Conservation (phyloP, 2,329 filamentous ascomycete species). For the Lachnellula hyalina region DNA sequence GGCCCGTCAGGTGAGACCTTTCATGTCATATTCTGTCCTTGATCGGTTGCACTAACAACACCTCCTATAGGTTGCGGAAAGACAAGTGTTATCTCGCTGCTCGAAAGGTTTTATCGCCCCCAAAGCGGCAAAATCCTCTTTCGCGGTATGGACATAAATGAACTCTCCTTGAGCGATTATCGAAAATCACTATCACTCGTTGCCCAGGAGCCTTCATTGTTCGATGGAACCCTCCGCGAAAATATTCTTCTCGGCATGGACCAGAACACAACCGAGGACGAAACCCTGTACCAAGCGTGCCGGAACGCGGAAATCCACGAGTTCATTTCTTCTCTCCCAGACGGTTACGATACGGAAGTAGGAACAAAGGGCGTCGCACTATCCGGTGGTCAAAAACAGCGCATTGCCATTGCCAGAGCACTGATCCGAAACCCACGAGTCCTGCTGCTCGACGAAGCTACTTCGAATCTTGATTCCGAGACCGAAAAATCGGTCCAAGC, state of each 20-base stretch:
- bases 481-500: slow-evolving; percentile 53
- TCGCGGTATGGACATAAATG: slow-evolving; percentile 52
- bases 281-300: slow-evolving; percentile 58
- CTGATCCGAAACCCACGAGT: slow-evolving; percentile 61
- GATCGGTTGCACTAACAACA: background rate
- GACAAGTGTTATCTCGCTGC: slow-evolving; percentile 61
- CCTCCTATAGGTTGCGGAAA: slow-evolving; percentile 50
- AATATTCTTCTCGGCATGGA: slow-evolving; percentile 62
- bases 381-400: slow-evolving; percentile 90
- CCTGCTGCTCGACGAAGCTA: slow-evolving; percentile 68
- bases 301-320: slow-evolving; percentile 82
- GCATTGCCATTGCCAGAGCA: slow-evolving; percentile 78
- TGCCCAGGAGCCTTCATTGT: slow-evolving; percentile 66
- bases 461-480: slow-evolving; percentile 48
- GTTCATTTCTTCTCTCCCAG: slow-evolving; percentile 72
- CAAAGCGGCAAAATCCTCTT: slow-evolving; percentile 55
- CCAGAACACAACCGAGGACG: slow-evolving; percentile 41
- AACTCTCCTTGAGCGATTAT: slow-evolving; percentile 56
- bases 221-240: slow-evolving; percentile 59
- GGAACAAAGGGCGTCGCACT: slow-evolving; percentile 85
- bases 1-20: slow-evolving; percentile 51
- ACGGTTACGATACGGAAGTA: slow-evolving; percentile 85
- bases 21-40: background rate
- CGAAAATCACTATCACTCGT: slow-evolving; percentile 62
- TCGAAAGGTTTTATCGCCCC: slow-evolving; percentile 65